Evolutionary conservation across 495 filamentous ascomycete genomes (phyloP), one percentile per base, ranked within the genome.

Genomic region (Penicilliopsis zonata): DNA sequence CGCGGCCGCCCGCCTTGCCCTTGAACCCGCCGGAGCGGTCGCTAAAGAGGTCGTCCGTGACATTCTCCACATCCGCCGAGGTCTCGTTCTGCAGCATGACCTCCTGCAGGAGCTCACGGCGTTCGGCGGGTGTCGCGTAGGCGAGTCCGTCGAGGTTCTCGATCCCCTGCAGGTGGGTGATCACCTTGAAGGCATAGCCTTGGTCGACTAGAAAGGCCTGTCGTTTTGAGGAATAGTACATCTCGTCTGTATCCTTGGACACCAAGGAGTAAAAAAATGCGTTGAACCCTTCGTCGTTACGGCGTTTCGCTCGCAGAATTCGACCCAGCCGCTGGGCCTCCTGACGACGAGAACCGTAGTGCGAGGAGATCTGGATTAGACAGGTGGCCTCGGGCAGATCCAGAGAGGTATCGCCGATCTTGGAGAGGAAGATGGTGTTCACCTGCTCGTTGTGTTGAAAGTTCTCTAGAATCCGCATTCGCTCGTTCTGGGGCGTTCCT

Each of bases 271-370:
- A 99, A 61, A 99, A 99, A 61, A 99, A 99, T 0, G 90, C 90
- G 57, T 99, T 99, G 61, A 99, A 99, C 13, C 92, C 92, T 55
- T 96, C 90, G 57, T 99, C 90, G 48, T 95, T 96, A 40, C 92
- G 69, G 19, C 90, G 78, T 55, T 99, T 99, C 13, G 90, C 90
- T 47, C 90, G 74, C 8, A 99, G 78, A 47, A 99, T 99, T 21
- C 90, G 80, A 8, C 90, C 90, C 1, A 99, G 70, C 2, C 90
- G 77, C 49, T 99, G 90, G 0, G 90, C 90, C 53, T 99, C 90
- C 52, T 99, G 90, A 54, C 90, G 80, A 39, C 90, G 86, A 9
- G 90, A 96, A 38, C 90, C 90, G 44, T 95, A 99, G 57, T 99
- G 90, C 1, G 88, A 94, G 2, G 88, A 95, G 34, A 99, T 94